Evolutionary conservation across 352 stramenopile species (phyloP), one percentile per base, ranked within the genome.

Genomic region (Salisapilia sapeloensis): DNA sequence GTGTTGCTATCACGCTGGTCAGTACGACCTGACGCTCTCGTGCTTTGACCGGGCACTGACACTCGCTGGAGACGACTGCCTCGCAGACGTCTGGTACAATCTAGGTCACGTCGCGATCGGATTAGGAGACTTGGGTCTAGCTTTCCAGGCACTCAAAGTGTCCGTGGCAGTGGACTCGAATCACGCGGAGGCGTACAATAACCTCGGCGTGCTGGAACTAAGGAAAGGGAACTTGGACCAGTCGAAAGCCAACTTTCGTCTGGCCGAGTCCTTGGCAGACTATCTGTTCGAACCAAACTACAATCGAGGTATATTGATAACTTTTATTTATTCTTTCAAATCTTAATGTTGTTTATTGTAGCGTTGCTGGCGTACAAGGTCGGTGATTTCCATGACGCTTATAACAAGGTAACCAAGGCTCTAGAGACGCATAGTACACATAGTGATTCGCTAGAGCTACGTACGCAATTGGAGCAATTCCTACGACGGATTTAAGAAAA

Each of bases 51-150:
- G 78, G 16, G 86, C 87, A 15, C 66, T 96, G 3, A 41, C 53
- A 8, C 56, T 92, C 35, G 82, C 82, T 8, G 82, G 62, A 29
- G 86, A 96, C 53, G 81, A 94, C 38, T 72, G 58, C 35, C 86
- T 91, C 55, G 78, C 77, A 18, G 84, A 97, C 53, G 60, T 97
- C 18, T 96, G 86, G 87, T 96, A 94, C 62, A 96, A 96, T 50
- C 61, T 96, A 20, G 86, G 82, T 1, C 85, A 96, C 35, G 76
- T 96, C 20, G 86, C 71, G 6, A 79, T 97, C 24, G 80, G 78
- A 44, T 89, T 96, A 23, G 85, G 85, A 16, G 87, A 97, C 50
- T 44, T 96, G 13, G 84, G 76, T 4, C 58, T 96, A 21, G 87
- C 83, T 9, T 95, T 94, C 56, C 83, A 96, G 51, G 77, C 78